A percentile compares a stretch with the other conserved stretches of the same genome.
Evolutionary conservation across 352 stramenopile genomes (phyloP).

Genomic region (Pseudoperonospora humuli): DNA sequence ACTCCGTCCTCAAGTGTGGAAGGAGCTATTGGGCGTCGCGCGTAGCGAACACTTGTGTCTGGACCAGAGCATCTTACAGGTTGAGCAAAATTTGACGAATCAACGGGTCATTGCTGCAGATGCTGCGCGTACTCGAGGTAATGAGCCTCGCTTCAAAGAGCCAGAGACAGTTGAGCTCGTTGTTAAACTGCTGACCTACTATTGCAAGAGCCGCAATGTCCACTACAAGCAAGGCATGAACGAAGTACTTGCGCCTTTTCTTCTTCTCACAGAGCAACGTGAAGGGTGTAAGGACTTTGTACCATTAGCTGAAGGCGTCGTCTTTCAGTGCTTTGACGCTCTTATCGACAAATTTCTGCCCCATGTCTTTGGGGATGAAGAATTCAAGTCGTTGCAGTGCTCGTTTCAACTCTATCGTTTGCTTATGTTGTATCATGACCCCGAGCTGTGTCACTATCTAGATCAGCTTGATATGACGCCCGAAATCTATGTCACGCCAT

Average conservation of each 20-base stretch:
- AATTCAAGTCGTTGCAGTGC: constrained; percentile 89
- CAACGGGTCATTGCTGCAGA: constrained; percentile 88
- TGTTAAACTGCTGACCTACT: constrained; percentile 86
- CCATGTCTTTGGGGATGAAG: constrained; percentile 83
- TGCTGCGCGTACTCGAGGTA: constrained; percentile 70
- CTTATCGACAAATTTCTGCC: constrained; percentile 86
- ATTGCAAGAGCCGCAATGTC: constrained; percentile 87
- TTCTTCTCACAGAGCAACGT: constrained; percentile 52
- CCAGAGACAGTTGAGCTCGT: constrained; percentile 69
- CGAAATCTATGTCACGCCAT: constrained; percentile 90
- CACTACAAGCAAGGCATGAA: constrained; percentile 94
- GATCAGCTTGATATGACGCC: constrained; percentile 89
- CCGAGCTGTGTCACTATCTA: constrained; percentile 77
- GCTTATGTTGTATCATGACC: constrained; percentile 89
- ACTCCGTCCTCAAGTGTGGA: constrained; percentile 62
- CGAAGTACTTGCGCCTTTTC: constrained; percentile 88
- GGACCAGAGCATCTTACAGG: constrained; percentile 60
- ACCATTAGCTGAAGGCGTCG: constrained; percentile 46
- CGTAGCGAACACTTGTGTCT: constrained; percentile 52
- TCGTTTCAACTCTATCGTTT: constrained; percentile 89
- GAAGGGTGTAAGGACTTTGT: constrained; percentile 17
- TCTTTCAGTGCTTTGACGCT: constrained; percentile 87
- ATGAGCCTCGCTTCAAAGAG: constrained; percentile 70
- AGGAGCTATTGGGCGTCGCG: constrained; percentile 67
- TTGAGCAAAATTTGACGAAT: constrained; percentile 85